Percentiles rank a stretch among this genome's conserved stretches.
Evolutionary conservation across 1,284 basidiomycete species (phyloP).

Genomic region (Boletus semigastroideus): DNA sequence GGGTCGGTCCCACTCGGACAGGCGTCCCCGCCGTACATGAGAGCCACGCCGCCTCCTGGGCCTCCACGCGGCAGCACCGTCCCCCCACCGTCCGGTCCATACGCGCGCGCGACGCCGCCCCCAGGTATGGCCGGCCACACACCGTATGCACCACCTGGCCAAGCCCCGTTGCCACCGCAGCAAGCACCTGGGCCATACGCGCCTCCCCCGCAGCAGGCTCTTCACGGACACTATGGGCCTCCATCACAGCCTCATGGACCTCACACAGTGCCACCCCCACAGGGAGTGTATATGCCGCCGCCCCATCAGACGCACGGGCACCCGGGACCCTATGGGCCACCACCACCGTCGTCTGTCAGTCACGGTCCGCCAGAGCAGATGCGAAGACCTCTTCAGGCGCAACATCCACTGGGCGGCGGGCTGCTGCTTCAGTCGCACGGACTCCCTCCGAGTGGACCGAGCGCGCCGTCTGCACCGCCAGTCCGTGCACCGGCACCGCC

Average conservation of each 20-base stretch:
- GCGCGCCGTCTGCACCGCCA: conserved; percentile 40
- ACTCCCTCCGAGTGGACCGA: conserved; percentile 42
- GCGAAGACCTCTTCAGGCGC: conserved; percentile 21
- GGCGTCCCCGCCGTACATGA: conserved; percentile 35
- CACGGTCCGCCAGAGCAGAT: conserved; percentile 22
- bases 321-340: conserved; percentile 13
- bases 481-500: conserved; percentile 29
- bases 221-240: conserved; percentile 36
- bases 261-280: conserved; percentile 22
- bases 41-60: conserved; percentile 41
- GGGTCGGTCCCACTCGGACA: conserved; percentile 30
- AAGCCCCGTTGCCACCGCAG: conserved; percentile 33
- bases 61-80: conserved; percentile 32
- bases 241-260: conserved; percentile 15
- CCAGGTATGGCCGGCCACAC: conserved; percentile 35
- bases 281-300: conserved; percentile 21
- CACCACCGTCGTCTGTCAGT: conserved; percentile 11
- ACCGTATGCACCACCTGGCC: conserved; percentile 32
- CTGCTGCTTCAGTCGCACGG: conserved; percentile 23
- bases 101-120: conserved; percentile 43
- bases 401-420: conserved; percentile 27
- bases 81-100: conserved; percentile 31
- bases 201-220: conserved; percentile 32
- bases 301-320: conserved; percentile 13
- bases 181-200: conserved; percentile 40